Base-by-base conservation (phyloP, 257 asterid genomes). In the Catharanthus roseus region DNA sequence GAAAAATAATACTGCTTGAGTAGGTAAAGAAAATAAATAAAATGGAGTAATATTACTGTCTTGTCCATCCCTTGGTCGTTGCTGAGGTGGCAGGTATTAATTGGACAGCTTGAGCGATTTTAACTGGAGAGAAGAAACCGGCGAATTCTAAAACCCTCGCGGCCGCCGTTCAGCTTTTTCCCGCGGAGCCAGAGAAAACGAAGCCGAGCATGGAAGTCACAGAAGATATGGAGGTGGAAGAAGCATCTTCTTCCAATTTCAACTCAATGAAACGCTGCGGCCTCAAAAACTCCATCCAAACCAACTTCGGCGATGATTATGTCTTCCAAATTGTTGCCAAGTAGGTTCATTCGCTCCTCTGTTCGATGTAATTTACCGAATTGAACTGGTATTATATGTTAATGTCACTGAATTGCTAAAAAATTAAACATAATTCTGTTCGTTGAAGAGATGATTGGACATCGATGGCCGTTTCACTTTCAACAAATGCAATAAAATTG, bases 401-500 rank as follows among this genome's bases (percentile, higher is more conserved):
- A 3, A 6, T 34, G 34, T 1, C 15, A 49, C 16, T 64, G 34
- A 13, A 38, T 67, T 60, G 36, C 21, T 45, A 23, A 24, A 26
- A 45, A 26, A 41, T 39, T 71, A 63, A 47, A 49, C 24, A 12
- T 11, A 65, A 45, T 68, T 23, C 36, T 65, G 23, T 66, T 61
- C 38, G 6, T 62, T 68, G 61, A 77, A 95, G 99, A 79, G 85
- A 85, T 61, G 97, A 95, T 77, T 91, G 91, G 93, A 69, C 96
- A 68, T 83, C 96, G 31, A 87, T 95, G 91, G 99, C 97, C 39
- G 97, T 95, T 47, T 89, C 97, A 63, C 95, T 95, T 24, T 95
- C 96, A 21, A 85, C 95, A 11, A 89, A 88, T 74, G 88, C 85
- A n/a, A 87, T 95, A 77, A 91, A 95, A 84, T 71, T 95, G 82